Evolutionary conservation across 768 basidiomycete species (phyloP).

Genomic region (Collybia sp.): DNA sequence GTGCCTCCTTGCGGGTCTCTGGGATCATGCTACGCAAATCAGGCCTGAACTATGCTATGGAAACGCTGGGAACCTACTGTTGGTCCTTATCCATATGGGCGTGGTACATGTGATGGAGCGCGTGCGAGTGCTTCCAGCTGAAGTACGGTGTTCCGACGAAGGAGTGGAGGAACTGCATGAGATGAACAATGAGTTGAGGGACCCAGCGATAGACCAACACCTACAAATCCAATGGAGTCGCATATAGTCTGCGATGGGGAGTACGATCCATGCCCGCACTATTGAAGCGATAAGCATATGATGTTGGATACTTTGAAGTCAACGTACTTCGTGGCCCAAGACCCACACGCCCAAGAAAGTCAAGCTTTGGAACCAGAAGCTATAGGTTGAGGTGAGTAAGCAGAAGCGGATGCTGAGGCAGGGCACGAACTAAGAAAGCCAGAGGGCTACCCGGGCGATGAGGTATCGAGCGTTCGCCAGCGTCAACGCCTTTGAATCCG

Average conservation of each 20-base stretch:
- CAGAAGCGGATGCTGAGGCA: too few relatives aligned
- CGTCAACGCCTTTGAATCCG: too few relatives aligned
- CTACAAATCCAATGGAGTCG: too few relatives aligned
- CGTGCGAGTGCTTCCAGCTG: constrained; percentile 48
- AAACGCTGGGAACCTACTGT: constrained; percentile 34
- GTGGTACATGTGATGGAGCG: constrained; percentile 48
- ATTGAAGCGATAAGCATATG: not conserved
- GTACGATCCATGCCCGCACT: too few relatives aligned
- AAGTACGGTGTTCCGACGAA: constrained; percentile 35
- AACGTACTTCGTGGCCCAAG: constrained; percentile 15
- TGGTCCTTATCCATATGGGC: constrained; percentile 53
- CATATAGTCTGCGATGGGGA: too few relatives aligned
- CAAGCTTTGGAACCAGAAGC: constrained; percentile 19
- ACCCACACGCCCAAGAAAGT: constrained; percentile 16
- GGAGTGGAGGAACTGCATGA: constrained; percentile 17
- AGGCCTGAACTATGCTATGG: not conserved
- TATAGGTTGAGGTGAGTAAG: not conserved
- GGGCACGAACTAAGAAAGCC: too few relatives aligned
- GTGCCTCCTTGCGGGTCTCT: too few relatives aligned
- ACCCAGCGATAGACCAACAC: not conserved
- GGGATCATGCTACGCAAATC: too few relatives aligned
- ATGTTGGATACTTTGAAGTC: not conserved
- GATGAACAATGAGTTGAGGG: not conserved
- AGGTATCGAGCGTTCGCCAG: too few relatives aligned
- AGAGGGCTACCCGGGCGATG: too few relatives aligned